These are phyloP conservation scores for Colletotrichum brevisporum DNA, from an alignment of 2,329 filamentous ascomycete genomes.

Conservation along the genomic window DNA sequence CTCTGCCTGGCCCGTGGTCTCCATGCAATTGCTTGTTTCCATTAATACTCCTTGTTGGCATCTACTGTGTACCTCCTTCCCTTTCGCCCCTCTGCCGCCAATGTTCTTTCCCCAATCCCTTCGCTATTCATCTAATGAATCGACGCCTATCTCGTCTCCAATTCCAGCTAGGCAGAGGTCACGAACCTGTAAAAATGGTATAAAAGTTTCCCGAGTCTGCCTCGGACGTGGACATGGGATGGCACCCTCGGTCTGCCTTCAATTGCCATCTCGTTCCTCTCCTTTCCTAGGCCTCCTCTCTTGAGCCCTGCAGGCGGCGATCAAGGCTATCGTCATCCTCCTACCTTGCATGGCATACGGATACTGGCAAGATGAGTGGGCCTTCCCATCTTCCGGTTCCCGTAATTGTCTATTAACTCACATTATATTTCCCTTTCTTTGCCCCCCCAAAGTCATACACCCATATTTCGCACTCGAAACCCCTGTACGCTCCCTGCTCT, in stretches of 20 bases:
- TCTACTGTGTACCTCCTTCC: background rate
- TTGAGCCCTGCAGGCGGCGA: constrained; percentile 19
- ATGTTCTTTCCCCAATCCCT: background rate
- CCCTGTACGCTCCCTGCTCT: background rate
- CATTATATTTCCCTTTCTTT: constrained; percentile 13
- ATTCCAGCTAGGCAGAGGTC: constrained; percentile 5
- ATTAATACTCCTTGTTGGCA: too few species aligned
- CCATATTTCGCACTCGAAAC: background rate
- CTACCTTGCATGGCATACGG: constrained; percentile 5
- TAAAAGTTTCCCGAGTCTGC: constrained; percentile 18
- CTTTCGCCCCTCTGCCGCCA: background rate
- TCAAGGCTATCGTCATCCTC: constrained; percentile 18
- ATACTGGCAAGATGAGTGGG: constrained; percentile 10
- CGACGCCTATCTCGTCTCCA: background rate
- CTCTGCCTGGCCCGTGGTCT: background rate
- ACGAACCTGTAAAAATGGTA: background rate
- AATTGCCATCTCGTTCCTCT: background rate
- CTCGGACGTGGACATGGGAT: background rate
- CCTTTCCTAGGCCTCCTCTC: constrained; percentile 1
- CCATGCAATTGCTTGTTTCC: background rate
- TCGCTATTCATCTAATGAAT: constrained; percentile 7
- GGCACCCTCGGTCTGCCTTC: background rate
- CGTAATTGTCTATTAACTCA: constrained; percentile 1
- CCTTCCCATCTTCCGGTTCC: constrained; percentile 13
- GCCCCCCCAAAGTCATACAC: background rate